phyloP scores from a whole-genome alignment of 331 rosid species.

The Rosa hybrid region DNA sequence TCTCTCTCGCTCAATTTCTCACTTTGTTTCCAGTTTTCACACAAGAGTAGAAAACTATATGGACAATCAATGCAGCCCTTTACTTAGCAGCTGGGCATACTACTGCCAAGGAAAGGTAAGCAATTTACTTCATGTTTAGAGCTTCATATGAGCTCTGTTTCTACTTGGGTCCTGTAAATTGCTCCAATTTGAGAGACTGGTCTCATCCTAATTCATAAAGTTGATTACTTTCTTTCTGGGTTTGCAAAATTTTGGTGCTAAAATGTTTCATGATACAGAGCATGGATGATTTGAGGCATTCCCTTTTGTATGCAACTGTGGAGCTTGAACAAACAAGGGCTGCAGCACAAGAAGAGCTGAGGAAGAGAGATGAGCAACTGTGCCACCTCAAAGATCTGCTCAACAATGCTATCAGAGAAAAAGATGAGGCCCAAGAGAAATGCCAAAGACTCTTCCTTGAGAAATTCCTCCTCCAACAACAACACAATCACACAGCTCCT shows the following conservation, averaged over 20 bases:
- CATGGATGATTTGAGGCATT: slow-evolving; percentile 75
- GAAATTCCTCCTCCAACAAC: slow-evolving; percentile 52
- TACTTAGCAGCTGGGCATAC: slow-evolving; percentile 39
- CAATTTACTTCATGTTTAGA: neutral
- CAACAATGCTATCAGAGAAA: slow-evolving; percentile 60
- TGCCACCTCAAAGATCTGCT: slow-evolving; percentile 60
- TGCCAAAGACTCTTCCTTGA: slow-evolving; percentile 61
- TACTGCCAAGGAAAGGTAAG: slow-evolving; percentile 53
- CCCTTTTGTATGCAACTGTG: slow-evolving; percentile 59
- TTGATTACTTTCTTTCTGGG: neutral
- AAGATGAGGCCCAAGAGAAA: slow-evolving; percentile 85
- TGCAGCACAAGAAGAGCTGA: slow-evolving; percentile 76
- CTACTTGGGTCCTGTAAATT: slow-evolving; percentile 11
- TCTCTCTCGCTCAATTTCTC: neutral
- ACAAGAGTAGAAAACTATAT: slow-evolving; percentile 16
- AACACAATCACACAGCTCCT: slow-evolving; percentile 49
- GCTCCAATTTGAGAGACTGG: slow-evolving; percentile 7
- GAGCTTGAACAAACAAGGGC: slow-evolving; percentile 85
- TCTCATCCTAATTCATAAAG: neutral
- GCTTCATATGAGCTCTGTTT: neutral
- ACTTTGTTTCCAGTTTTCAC: neutral
- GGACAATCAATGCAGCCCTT: slow-evolving; percentile 44
- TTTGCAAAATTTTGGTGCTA: slow-evolving; percentile 20
- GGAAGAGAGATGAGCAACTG: slow-evolving; percentile 79
- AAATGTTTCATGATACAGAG: slow-evolving; percentile 43